Evolutionary conservation across 2,329 filamentous ascomycete species (phyloP), one percentile per base, ranked within the genome.

Genomic region (Aotearoamyces nothofagi): DNA sequence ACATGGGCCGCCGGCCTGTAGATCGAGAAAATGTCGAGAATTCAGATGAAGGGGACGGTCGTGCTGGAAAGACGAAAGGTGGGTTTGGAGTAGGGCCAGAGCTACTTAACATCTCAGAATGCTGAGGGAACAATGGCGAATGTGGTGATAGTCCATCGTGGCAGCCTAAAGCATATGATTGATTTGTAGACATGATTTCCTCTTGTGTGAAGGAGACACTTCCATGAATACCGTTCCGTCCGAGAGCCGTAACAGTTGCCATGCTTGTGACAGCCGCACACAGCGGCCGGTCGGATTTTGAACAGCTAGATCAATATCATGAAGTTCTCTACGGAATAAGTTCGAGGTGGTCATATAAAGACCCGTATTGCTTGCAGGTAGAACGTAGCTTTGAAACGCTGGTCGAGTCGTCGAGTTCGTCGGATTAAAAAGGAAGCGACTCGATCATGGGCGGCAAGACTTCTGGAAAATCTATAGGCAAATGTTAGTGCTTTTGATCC

Each of bases 11-110:
- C 41, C 61, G 59, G 22, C 58, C 59, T 3, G 56, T 56, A 1
- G 60, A 51, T 35, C 66, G 55, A 6, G 66, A 60, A 24, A 57
- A 57, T 0, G 60, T 57, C 3, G 59, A 54, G 2, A 63, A 56
- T 3, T 60, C 56, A 2, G 62, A 60, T 12, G 57, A 54, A 5
- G 64, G 55, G 1, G 62, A 48, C 5, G 61, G 52, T 43, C 56
- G 51, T 13, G 58, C 51, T 2, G 73, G 75, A 41, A 78, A 78
- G 33, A 71, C 61, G 42, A 78, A 78, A 5, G 63, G 63, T 16
- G 74, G 72, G 30, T 78, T 78, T 26, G 71, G 70, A 28, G 57
- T 58, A 29, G 66, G 63, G 27, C 34, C 30, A 7, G 23, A 31
- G n/a, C 24, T 15, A 31, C 27, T 23, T 29, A 22, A 16, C n/a